A percentile compares a stretch with the other conserved stretches of the same genome.
phyloP scores from a whole-genome alignment of 2,329 filamentous ascomycete species.

The Sclerotinia nivalis region DNA sequence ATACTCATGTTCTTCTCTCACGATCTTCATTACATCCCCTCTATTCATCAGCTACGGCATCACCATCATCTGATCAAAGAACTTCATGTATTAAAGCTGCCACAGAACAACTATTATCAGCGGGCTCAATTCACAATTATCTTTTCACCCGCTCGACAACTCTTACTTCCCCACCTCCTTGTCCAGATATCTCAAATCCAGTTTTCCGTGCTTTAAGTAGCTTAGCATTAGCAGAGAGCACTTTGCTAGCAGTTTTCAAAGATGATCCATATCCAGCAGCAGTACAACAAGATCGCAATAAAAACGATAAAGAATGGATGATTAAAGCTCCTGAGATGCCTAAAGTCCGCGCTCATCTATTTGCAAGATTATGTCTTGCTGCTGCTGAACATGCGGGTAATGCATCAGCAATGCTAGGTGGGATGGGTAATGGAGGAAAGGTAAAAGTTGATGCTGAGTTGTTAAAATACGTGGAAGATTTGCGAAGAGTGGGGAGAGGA shows the following conservation, averaged over 20 bases:
- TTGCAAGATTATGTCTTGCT: slow-evolving; percentile 82
- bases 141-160: slow-evolving; percentile 59
- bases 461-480: slow-evolving; percentile 71
- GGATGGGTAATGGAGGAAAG: slow-evolving; percentile 43
- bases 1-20: slow-evolving; percentile 71
- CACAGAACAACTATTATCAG: slow-evolving; percentile 75
- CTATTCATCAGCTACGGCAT: slow-evolving; percentile 64
- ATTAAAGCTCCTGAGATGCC: slow-evolving; percentile 85
- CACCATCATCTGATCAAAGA: slow-evolving; percentile 64
- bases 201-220: slow-evolving; percentile 58
- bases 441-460: slow-evolving; percentile 65
- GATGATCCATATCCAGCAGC: slow-evolving; percentile 89
- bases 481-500: slow-evolving; percentile 73
- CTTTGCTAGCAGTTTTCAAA: slow-evolving; percentile 84
- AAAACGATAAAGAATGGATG: slow-evolving; percentile 93
- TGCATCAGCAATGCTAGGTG: slow-evolving; percentile 56
- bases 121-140: slow-evolving; percentile 75
- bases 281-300: slow-evolving; percentile 78
- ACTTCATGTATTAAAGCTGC: slow-evolving; percentile 69
- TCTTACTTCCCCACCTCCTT: slow-evolving; percentile 45
- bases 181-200: slow-evolving; percentile 55
- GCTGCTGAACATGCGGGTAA: slow-evolving; percentile 84
- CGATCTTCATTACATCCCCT: slow-evolving; percentile 71
- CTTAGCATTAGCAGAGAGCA: slow-evolving; percentile 82
- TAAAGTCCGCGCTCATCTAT: slow-evolving; percentile 84